These are phyloP conservation scores for Hapsidospora chrysogenum DNA, from an alignment of 495 filamentous ascomycete genomes.

Conservation along the genomic window DNA sequence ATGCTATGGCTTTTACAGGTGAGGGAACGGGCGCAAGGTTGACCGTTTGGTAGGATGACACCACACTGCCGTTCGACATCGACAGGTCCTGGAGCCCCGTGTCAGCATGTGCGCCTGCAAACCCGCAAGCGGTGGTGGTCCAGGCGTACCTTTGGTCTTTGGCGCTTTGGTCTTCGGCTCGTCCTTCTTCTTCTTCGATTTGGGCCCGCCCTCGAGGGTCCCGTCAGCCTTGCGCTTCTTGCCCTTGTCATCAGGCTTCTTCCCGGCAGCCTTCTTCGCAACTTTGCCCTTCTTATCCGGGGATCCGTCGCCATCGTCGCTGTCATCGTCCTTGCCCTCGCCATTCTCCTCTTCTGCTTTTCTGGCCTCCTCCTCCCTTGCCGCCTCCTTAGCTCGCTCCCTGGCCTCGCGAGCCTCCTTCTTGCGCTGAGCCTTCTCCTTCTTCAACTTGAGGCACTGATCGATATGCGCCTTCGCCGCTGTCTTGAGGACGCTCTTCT, in stretches of 20 bases:
- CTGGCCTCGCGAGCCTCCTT: slow-evolving; percentile 63
- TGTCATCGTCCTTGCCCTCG: slow-evolving; percentile 59
- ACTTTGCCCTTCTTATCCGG: slow-evolving; percentile 32
- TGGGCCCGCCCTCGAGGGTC: slow-evolving; percentile 54
- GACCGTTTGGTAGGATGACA: slow-evolving; percentile 66
- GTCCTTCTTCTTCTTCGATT: slow-evolving; percentile 84
- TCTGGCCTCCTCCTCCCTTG: slow-evolving; percentile 35
- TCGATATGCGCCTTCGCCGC: slow-evolving; percentile 48
- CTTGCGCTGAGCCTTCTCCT: slow-evolving; percentile 57
- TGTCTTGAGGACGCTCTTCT: slow-evolving; percentile 48
- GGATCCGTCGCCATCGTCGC: slow-evolving; percentile 47
- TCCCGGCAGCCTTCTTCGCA: slow-evolving; percentile 53
- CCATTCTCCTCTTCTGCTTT: slow-evolving; percentile 37
- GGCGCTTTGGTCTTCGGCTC: slow-evolving; percentile 78
- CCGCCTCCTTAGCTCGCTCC: slow-evolving; percentile 44
- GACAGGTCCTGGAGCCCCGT: slow-evolving; percentile 43
- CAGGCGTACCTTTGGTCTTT: slow-evolving; percentile 57
- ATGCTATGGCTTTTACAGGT: slow-evolving; percentile 96
- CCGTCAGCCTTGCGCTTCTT: slow-evolving; percentile 91
- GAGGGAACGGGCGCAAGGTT: slow-evolving; percentile 75
- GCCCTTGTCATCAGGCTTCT: slow-evolving; percentile 48
- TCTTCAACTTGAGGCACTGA: slow-evolving; percentile 56
- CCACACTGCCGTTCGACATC: slow-evolving; percentile 97
- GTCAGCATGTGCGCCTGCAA: slow-evolving; percentile 1
- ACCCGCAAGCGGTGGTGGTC: slow-evolving; percentile 2